Evolutionary conservation across 2,329 filamentous ascomycete species (phyloP).

Genomic region (Helminthosporium solani): DNA sequence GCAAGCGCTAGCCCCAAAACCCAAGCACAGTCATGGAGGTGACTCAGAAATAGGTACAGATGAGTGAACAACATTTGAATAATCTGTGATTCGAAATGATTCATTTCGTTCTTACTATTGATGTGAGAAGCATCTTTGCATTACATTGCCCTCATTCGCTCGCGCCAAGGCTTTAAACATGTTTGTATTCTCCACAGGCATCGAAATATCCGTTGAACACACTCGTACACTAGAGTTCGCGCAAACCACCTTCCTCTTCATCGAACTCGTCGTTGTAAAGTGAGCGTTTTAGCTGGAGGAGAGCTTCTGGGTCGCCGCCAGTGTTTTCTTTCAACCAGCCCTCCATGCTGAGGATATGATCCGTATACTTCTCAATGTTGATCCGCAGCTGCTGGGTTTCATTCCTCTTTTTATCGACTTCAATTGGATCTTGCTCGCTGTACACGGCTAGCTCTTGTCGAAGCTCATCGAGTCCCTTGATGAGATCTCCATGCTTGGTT

Average conservation of each 20-base stretch:
- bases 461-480: conserved; percentile 41
- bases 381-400: conserved; percentile 30
- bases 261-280: conserved; percentile 58
- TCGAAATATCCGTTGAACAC: neutral
- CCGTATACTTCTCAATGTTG: conserved; percentile 43
- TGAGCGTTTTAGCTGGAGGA: conserved; percentile 47
- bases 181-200: too few species aligned
- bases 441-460: conserved; percentile 47
- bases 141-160: neutral
- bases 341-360: conserved; percentile 51
- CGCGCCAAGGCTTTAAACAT: too few species aligned
- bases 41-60: conserved; percentile 31
- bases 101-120: conserved; percentile 12
- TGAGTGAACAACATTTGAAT: too few species aligned
- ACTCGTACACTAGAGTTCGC: conserved; percentile 34
- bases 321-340: conserved; percentile 43
- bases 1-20: conserved; percentile 6
- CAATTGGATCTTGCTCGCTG: conserved; percentile 49
- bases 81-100: conserved; percentile 21
- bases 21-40: conserved; percentile 19
- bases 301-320: conserved; percentile 44
- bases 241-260: conserved; percentile 54
- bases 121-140: neutral
- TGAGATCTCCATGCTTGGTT: conserved; percentile 37
- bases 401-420: conserved; percentile 45